A percentile compares a stretch with the other conserved stretches of the same genome.
phyloP scores from a whole-genome alignment of 2,329 filamentous ascomycete species.

The Diaporthe sp. region DNA sequence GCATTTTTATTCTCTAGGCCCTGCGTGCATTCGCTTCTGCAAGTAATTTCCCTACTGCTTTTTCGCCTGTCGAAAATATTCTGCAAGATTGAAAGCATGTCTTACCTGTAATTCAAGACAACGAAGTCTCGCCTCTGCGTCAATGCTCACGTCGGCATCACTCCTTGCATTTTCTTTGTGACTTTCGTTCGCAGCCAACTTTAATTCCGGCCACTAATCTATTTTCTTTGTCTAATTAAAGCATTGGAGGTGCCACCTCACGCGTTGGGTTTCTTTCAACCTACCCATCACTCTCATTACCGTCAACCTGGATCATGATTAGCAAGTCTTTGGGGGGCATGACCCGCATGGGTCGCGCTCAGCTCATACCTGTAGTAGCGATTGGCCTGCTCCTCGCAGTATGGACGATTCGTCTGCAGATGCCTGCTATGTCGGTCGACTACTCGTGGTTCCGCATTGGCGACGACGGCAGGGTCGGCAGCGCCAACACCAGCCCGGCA shows the following conservation, averaged over 20 bases:
- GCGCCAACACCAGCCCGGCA: neutral
- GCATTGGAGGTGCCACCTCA: neutral
- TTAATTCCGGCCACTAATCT: neutral
- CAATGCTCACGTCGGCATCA: neutral
- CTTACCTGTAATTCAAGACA: constrained; percentile 11
- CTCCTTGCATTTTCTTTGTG: neutral
- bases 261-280: no score
- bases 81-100: neutral
- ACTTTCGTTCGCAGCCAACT: neutral
- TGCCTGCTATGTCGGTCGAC: neutral
- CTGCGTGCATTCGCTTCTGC: neutral
- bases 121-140: neutral
- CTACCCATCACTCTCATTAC: neutral
- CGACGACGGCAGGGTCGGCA: neutral
- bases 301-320: constrained; percentile 8
- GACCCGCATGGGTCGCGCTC: constrained; percentile 4
- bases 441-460: constrained; percentile 7
- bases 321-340: neutral
- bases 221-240: neutral
- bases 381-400: constrained; percentile 19
- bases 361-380: neutral
- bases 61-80: neutral
- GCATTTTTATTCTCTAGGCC: neutral
- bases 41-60: neutral
- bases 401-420: constrained; percentile 25